Evolutionary conservation across 2,329 filamentous ascomycete species (phyloP).

Genomic region (Xylogone sp.): DNA sequence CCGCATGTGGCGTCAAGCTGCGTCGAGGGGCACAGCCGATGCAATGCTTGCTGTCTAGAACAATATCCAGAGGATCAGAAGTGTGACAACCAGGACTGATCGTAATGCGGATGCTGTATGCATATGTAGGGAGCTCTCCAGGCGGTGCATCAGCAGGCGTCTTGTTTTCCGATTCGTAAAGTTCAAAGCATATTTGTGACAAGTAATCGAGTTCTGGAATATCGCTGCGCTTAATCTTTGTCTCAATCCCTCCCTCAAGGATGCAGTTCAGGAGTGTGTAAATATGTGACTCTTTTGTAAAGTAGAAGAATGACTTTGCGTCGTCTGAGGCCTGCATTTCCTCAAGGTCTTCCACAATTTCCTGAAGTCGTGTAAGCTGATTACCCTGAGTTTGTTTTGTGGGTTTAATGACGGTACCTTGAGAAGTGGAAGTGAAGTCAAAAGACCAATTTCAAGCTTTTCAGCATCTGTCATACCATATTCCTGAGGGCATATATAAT

Average conservation of each 20-base stretch:
- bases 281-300: conserved; percentile 98
- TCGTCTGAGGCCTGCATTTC: conserved; percentile 94
- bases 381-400: not conserved
- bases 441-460: conserved; percentile 95
- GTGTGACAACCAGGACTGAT: conserved; percentile 96
- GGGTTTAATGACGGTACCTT: conserved; percentile 32
- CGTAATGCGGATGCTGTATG: conserved; percentile 94
- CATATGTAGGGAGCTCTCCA: conserved; percentile 48
- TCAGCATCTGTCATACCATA: conserved; percentile 95
- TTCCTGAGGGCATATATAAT: conserved; percentile 97
- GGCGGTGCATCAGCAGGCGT: conserved; percentile 22
- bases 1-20: conserved; percentile 83
- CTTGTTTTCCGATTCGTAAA: conserved; percentile 86
- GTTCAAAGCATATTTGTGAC: conserved; percentile 94
- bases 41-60: conserved; percentile 92
- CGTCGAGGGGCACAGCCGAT: conserved; percentile 91
- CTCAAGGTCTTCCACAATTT: conserved; percentile 95
- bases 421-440: conserved; percentile 88
- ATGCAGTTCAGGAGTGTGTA: conserved; percentile 98
- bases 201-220: conserved; percentile 98
- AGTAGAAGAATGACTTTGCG: conserved; percentile 96
- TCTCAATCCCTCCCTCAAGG: conserved; percentile 91
- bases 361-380: conserved; percentile 41
- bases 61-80: conserved; percentile 92
- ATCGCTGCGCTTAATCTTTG: conserved; percentile 90